phyloP scores from a whole-genome alignment of 345 rosid species.

The Combretum micranthum region DNA sequence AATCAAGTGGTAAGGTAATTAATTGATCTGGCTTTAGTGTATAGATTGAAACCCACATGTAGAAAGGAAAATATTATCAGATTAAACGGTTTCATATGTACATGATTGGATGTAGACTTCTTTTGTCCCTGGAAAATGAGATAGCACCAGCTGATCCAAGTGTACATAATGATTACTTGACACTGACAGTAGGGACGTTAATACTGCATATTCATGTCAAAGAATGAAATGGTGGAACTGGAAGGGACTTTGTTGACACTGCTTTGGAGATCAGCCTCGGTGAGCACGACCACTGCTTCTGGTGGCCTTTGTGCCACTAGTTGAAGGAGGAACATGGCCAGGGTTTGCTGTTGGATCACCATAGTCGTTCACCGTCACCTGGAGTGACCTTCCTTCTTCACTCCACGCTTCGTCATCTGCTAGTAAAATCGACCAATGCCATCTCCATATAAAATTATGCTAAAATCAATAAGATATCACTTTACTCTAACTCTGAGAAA shows the following conservation, averaged over 20 bases:
- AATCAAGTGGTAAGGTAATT: no score
- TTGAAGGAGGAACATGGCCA: slow-evolving; percentile 50
- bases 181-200: no score
- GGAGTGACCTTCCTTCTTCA: slow-evolving; percentile 36
- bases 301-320: slow-evolving; percentile 11
- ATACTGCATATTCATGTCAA: not conserved
- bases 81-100: no score
- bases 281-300: slow-evolving; percentile 22
- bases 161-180: no score
- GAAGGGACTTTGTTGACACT: not conserved
- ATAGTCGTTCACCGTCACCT: slow-evolving; percentile 45
- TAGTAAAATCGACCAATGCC: slow-evolving; percentile 2
- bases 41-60: no score
- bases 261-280: slow-evolving; percentile 16
- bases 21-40: no score
- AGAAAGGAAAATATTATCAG: no score
- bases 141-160: no score
- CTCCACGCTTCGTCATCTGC: not conserved
- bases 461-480: not conserved
- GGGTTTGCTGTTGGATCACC: slow-evolving; percentile 41
- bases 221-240: not conserved
- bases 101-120: no score
- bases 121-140: no score
- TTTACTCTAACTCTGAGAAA: no score
- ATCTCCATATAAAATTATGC: not conserved